phyloP scores from a whole-genome alignment of 495 filamentous ascomycete genomes.

The Oleoguttula mirabilis region DNA sequence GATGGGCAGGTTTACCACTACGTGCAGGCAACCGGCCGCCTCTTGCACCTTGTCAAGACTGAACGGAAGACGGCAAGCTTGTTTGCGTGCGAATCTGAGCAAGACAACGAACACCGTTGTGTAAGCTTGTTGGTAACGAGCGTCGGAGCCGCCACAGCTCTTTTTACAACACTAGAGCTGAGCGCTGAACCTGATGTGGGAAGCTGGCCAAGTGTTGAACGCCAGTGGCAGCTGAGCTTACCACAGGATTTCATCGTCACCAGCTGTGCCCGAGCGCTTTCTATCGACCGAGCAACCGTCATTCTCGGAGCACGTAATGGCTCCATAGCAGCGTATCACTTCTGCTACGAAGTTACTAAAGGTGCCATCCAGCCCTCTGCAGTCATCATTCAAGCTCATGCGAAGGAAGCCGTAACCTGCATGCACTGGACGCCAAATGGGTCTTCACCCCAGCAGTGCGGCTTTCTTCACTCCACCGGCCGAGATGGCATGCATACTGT shows the following conservation, averaged over 20 bases:
- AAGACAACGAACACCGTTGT: too few relatives aligned
- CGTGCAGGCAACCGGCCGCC: constrained; percentile 13
- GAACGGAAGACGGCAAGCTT: constrained; percentile 44
- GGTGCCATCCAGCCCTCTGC: too few relatives aligned
- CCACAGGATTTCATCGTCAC: constrained; percentile 31
- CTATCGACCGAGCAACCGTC: constrained; percentile 34
- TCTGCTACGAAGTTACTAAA: constrained; percentile 11
- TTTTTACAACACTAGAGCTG: too few relatives aligned
- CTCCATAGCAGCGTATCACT: constrained; percentile 42
- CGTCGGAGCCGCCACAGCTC: too few relatives aligned
- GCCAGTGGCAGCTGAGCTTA: not conserved
- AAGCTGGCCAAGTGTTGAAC: too few relatives aligned
- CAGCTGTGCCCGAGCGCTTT: constrained; percentile 20
- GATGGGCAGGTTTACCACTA: constrained; percentile 43
- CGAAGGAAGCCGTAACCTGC: constrained; percentile 57
- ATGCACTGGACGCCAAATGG: constrained; percentile 33
- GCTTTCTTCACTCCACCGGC: constrained; percentile 52
- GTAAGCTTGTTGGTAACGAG: too few relatives aligned
- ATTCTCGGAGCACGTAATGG: constrained; percentile 60
- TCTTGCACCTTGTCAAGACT: constrained; percentile 1
- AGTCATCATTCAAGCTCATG: too few relatives aligned
- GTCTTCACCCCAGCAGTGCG: not conserved
- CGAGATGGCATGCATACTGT: constrained; percentile 65
- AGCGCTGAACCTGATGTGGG: too few relatives aligned
- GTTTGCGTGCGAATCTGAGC: constrained; percentile 24